A percentile compares a stretch with the other conserved stretches of the same genome.
phyloP scores from a whole-genome alignment of 1,284 basidiomycete species.

The Apiotrichum akiyoshidainum region DNA sequence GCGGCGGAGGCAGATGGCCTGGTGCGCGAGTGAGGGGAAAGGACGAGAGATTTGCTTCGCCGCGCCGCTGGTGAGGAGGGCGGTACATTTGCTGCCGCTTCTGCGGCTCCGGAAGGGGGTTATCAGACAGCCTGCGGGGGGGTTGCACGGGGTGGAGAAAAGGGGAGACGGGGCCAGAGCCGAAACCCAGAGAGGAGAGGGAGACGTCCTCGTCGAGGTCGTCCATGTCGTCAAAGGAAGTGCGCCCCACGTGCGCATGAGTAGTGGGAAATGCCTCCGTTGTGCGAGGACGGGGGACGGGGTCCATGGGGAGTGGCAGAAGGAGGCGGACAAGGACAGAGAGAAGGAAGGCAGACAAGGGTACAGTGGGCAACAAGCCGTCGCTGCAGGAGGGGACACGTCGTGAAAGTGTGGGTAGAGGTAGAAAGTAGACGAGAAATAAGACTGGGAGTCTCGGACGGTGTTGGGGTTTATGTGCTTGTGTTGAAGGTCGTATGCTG shows the following conservation, averaged over 20 bases:
- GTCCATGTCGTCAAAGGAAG: not conserved
- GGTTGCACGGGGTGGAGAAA: not conserved
- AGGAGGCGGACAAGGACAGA: not conserved
- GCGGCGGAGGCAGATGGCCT: not conserved
- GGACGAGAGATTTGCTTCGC: not conserved
- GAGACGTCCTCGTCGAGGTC: not conserved
- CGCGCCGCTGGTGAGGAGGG: not conserved
- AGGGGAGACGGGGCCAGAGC: not conserved
- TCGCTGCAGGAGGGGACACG: no score
- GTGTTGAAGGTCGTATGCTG: no score
- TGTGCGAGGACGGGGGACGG: not conserved
- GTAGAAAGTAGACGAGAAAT: no score
- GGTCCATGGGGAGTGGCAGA: not conserved
- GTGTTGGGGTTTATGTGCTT: no score
- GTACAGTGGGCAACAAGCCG: no score
- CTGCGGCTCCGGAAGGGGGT: not conserved
- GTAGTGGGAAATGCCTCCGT: not conserved
- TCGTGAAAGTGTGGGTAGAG: no score
- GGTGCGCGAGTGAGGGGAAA: not conserved
- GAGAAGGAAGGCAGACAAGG: no score
- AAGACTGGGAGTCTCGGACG: no score
- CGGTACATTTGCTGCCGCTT: not conserved
- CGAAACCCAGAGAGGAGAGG: not conserved
- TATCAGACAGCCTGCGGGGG: not conserved
- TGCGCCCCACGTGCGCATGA: not conserved